These are phyloP conservation scores for Oidium heveae DNA, from an alignment of 2,329 filamentous ascomycete species.

Conservation along the genomic window DNA sequence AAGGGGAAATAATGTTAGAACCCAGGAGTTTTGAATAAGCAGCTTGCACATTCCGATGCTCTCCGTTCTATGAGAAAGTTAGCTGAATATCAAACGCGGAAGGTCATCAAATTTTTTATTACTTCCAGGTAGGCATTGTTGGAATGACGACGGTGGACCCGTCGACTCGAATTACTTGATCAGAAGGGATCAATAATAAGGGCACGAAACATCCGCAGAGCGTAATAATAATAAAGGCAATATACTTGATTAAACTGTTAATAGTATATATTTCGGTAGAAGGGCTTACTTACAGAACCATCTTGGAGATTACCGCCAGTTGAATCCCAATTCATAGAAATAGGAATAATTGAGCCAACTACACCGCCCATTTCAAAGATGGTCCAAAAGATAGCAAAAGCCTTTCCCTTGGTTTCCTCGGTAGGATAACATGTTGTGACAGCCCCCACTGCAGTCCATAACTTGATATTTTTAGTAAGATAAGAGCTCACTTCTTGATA, in stretches of 20 bases:
- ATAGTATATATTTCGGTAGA: constrained; percentile 33
- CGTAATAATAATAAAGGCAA: constrained; percentile 71
- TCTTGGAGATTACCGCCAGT: background rate
- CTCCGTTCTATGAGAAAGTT: constrained; percentile 22
- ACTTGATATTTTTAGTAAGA: constrained; percentile 5
- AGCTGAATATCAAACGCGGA: background rate
- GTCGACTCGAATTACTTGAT: constrained; percentile 47
- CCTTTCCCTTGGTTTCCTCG: constrained; percentile 61
- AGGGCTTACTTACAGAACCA: constrained; percentile 27
- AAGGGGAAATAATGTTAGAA: constrained; percentile 57
- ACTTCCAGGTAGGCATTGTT: constrained; percentile 73
- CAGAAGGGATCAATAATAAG: constrained; percentile 44
- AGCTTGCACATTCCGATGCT: constrained; percentile 52
- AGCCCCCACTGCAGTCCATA: constrained; percentile 64
- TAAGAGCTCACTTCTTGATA: background rate
- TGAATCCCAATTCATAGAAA: background rate
- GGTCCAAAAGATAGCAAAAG: constrained; percentile 81
- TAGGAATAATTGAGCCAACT: constrained; percentile 33
- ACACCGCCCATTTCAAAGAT: constrained; percentile 87
- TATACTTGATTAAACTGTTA: constrained; percentile 43
- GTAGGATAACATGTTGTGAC: constrained; percentile 80
- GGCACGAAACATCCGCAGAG: constrained; percentile 43
- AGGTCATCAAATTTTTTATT: background rate
- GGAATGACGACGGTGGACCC: constrained; percentile 62
- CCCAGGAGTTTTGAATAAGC: constrained; percentile 42